phyloP scores from a whole-genome alignment of 2,329 filamentous ascomycete species.

The Coniochaeta hoffmannii region DNA sequence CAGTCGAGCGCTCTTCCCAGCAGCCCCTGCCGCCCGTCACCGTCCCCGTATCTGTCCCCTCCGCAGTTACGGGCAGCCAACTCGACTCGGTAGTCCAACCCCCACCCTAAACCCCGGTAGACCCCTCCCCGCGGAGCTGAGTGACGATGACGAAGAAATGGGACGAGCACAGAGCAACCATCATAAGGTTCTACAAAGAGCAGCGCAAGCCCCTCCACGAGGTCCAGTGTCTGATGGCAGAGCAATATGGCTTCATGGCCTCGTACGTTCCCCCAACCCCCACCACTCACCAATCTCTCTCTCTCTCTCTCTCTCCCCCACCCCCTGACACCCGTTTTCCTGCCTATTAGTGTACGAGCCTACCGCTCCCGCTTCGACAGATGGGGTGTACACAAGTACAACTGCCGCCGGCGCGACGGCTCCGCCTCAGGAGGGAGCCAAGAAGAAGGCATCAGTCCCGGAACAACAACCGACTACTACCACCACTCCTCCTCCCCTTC shows the following conservation, averaged over 20 bases:
- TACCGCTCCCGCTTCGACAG: conserved; percentile 39
- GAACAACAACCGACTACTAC: not conserved
- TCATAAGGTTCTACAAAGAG: conserved; percentile 32
- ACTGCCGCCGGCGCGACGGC: conserved; percentile 18
- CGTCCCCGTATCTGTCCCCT: not conserved
- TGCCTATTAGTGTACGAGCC: conserved; percentile 25
- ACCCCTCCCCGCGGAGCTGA: no score
- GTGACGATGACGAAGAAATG: conserved; percentile 37
- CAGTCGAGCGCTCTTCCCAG: not conserved
- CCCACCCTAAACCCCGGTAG: no score
- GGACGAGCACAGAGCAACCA: conserved; percentile 26
- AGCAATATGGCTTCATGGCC: conserved; percentile 31
- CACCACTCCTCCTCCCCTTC: no score
- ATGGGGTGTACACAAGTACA: conserved; percentile 42
- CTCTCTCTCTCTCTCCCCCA: no score
- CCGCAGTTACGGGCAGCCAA: no score
- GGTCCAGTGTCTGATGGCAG: conserved; percentile 31
- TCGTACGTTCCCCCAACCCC: conserved; percentile 23
- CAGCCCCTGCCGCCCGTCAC: not conserved
- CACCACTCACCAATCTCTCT: not conserved
- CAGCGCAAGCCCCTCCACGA: conserved; percentile 31
- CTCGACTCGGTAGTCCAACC: no score
- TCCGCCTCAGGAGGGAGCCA: not conserved
- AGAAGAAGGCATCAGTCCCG: not conserved
- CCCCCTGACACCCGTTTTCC: not conserved